Percentiles rank a stretch among this genome's conserved stretches.
phyloP scores from a whole-genome alignment of 768 basidiomycete genomes.

The Mrakia frigida region DNA sequence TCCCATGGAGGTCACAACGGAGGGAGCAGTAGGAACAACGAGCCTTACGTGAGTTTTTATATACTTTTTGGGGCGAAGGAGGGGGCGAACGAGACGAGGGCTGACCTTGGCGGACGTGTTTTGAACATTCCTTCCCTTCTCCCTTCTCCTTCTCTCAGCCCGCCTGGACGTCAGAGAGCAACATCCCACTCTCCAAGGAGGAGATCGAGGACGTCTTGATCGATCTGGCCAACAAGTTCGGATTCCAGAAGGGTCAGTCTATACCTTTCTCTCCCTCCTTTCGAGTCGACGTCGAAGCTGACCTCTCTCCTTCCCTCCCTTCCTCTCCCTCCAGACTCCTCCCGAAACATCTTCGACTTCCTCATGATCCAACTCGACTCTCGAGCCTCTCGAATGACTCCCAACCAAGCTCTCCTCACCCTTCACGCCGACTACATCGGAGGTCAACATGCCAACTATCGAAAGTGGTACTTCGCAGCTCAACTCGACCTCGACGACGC shows the following conservation, averaged over 20 bases:
- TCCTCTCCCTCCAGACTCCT: conserved; percentile 39
- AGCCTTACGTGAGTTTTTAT: conserved; percentile 24
- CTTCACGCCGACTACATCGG: conserved; percentile 99
- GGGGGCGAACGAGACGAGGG: not conserved
- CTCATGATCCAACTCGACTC: conserved; percentile 96
- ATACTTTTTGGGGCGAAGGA: not conserved
- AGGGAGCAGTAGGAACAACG: conserved; percentile 11
- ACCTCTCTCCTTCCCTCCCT: not conserved
- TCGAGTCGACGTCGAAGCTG: not conserved
- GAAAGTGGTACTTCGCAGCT: conserved; percentile 99
- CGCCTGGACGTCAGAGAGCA: conserved; percentile 85
- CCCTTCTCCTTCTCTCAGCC: conserved; percentile 46
- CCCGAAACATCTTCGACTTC: conserved; percentile 70
- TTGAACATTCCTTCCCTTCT: not conserved
- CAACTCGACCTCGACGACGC: conserved; percentile 98
- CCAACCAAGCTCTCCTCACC: conserved; percentile 87
- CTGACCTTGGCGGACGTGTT: not conserved
- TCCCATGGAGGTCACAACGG: conserved; percentile 6
- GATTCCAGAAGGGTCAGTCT: conserved; percentile 86
- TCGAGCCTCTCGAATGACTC: conserved; percentile 93
- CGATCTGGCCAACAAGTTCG: conserved; percentile 96
- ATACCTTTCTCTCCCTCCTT: not conserved
- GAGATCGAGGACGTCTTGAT: conserved; percentile 98
- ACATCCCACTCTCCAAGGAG: conserved; percentile 96
- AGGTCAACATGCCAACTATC: conserved; percentile 95